phyloP scores from a whole-genome alignment of 768 basidiomycete species.

The Gymnopilus dilepis region DNA sequence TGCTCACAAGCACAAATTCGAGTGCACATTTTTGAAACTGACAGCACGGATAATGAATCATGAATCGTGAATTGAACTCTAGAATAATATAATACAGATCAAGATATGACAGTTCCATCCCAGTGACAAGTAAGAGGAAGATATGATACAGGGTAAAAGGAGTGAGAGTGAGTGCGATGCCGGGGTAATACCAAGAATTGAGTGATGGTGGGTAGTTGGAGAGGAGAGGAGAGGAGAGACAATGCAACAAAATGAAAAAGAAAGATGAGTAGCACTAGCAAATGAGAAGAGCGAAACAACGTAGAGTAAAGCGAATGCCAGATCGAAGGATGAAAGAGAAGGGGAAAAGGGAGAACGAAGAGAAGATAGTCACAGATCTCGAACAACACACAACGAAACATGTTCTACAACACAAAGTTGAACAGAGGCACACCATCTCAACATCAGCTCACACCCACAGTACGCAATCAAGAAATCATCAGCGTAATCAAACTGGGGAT shows the following conservation, averaged over 20 bases:
- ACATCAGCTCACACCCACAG: conserved; percentile 6
- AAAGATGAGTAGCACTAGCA: neutral
- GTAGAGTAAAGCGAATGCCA: neutral
- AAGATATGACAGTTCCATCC: conserved; percentile 4
- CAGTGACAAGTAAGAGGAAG: neutral
- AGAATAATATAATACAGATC: conserved; percentile 3
- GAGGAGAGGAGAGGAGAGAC: neutral
- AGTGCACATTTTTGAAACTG: too few species aligned
- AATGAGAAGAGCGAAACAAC: neutral
- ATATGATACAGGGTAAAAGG: conserved; percentile 4
- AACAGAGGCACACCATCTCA: neutral
- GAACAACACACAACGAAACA: neutral
- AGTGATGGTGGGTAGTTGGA: neutral
- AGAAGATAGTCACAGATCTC: neutral
- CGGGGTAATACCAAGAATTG: neutral
- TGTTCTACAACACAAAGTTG: neutral
- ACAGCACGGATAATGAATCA: neutral
- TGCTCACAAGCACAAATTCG: too few species aligned
- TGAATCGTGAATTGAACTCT: neutral
- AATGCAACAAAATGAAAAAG: too few species aligned
- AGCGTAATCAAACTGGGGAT: conserved; percentile 56
- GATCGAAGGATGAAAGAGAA: neutral
- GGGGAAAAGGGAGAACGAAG: too few species aligned
- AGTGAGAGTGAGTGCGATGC: neutral
- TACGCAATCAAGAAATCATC: conserved; percentile 35